phyloP scores from a whole-genome alignment of 2,329 filamentous ascomycete species.

The Cladorrhinum sp. region DNA sequence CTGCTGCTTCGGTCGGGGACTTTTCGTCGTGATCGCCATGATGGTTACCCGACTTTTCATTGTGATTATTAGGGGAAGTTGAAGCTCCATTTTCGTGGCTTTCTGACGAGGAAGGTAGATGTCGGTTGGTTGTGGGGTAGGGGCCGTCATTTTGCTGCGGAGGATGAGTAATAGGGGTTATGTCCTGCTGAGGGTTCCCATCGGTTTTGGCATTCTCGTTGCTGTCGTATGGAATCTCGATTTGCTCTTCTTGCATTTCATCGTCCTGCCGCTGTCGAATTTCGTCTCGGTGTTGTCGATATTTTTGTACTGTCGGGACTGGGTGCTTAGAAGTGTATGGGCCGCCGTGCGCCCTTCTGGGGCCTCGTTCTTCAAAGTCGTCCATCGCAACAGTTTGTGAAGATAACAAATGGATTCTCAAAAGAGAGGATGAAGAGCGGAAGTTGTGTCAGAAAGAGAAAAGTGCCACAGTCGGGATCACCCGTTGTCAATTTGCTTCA shows the following conservation, averaged over 20 bases:
- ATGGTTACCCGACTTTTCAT: constrained; percentile 12
- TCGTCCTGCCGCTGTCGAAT: constrained; percentile 40
- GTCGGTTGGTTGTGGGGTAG: constrained; percentile 13
- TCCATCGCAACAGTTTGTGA: constrained; percentile 8
- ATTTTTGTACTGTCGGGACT: constrained; percentile 49
- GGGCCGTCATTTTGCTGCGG: constrained; percentile 14
- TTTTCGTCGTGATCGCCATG: constrained; percentile 19
- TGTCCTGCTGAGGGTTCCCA: constrained; percentile 7
- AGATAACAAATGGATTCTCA: background rate
- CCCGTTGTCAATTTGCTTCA: background rate
- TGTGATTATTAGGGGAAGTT: background rate
- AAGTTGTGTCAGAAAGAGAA: background rate
- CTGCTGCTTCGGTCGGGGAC: constrained; percentile 37
- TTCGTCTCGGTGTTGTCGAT: constrained; percentile 45
- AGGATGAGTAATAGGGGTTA: background rate
- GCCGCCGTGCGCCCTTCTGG: constrained; percentile 29
- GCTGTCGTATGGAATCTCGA: background rate
- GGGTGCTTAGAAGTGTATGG: constrained; percentile 44
- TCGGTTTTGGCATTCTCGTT: constrained; percentile 13
- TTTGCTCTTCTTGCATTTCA: constrained; percentile 27
- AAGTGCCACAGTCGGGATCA: background rate
- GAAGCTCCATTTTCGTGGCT: background rate
- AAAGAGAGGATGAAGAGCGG: background rate
- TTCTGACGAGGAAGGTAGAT: background rate
- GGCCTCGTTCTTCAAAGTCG: constrained; percentile 21